Evolutionary conservation across 169 alveolate species (phyloP), one percentile per base, ranked within the genome.

Genomic region (Cryptosporidium ubiquitum): DNA sequence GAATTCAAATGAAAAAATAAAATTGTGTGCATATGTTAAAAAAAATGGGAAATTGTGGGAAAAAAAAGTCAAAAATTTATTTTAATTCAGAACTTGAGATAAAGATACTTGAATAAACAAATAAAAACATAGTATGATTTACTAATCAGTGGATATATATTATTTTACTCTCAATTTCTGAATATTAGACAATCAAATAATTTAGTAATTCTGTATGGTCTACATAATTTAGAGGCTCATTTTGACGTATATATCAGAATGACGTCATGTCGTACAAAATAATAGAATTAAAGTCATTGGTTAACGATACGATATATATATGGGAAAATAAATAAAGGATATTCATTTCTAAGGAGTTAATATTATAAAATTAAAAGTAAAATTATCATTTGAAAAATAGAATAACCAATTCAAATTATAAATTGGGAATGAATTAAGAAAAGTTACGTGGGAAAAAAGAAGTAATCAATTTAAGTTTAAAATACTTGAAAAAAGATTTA

Each of bases 251-350:
- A 37, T 37, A 33, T 37, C 23, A 31, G 49, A 7, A 18, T 64
- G 71, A 18, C 71, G 71, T 64, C 71, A 64, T 64, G 71, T 64
- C 71, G 42, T 23, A 26, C 35, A 64, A 31, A 64, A 64, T 64
- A 49, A 64, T 16, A 18, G 23, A n/a, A 10, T 35, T 31, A 37
- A 29, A 64, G 71, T 64, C 51, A 33, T 35, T 64, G 51, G 1
- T 64, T 35, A 64, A 64, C 71, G 71, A 33, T 37, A 33, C 71
- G 51, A 61, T 61, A 64, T 64, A 58, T 58, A 33, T 64, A 64
- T 33, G 33, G n/a, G 5, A 26, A 55, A 55, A 55, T n/a, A 55
- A 26, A 3, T 55, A 55, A 5, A 55, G 26, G 26, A 26, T 12
- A 42, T 42, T 5, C 52, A 42, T n/a, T 42, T 42, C 52, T 42